These are phyloP conservation scores for Beauveria sp. DNA, from an alignment of 2,329 filamentous ascomycete genomes.

Conservation along the genomic window DNA sequence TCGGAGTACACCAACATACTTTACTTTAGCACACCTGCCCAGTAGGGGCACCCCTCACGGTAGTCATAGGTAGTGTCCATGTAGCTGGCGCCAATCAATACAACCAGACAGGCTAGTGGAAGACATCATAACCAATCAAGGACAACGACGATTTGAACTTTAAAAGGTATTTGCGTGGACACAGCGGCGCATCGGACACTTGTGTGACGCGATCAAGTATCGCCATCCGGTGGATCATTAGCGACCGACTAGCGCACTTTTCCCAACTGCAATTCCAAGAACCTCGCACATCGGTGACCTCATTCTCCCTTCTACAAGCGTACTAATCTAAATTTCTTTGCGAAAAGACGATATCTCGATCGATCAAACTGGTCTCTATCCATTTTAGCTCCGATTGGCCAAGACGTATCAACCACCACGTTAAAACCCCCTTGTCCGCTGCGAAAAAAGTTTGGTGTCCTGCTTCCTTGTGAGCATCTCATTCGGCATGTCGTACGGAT, in stretches of 20 bases:
- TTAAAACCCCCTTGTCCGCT: background rate
- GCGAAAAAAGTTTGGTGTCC: background rate
- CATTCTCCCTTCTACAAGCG: background rate
- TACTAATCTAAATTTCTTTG: background rate
- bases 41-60: too few species aligned
- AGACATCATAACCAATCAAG: too few species aligned
- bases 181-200: too few species aligned
- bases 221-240: background rate
- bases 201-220: background rate
- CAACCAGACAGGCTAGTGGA: too few species aligned
- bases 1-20: too few species aligned
- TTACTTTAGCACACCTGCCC: background rate
- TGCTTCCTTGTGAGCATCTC: background rate
- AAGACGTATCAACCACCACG: background rate
- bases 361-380: too few species aligned
- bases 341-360: background rate
- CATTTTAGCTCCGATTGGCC: too few species aligned
- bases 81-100: too few species aligned
- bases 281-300: background rate
- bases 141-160: too few species aligned
- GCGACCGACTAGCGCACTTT: background rate
- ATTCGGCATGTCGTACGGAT: slow-evolving; percentile 1
- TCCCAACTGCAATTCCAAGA: background rate
- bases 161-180: too few species aligned
- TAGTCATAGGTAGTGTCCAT: too few species aligned